These are phyloP conservation scores for Scytalidium lignicola DNA, from an alignment of 2,329 filamentous ascomycete genomes.

Conservation along the genomic window DNA sequence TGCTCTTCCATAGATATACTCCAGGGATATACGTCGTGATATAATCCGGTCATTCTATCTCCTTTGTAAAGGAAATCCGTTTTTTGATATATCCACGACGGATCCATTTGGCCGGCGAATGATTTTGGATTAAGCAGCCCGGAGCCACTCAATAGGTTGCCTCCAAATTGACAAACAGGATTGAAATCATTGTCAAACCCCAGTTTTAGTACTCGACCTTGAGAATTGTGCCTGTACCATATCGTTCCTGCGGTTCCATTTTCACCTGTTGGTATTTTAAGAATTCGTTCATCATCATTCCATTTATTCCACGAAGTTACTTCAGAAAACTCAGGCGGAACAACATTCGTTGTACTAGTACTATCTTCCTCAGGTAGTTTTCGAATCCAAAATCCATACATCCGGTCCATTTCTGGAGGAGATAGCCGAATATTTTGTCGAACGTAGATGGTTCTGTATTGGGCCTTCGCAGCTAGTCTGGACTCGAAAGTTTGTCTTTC, in stretches of 20 bases:
- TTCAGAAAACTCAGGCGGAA: neutral
- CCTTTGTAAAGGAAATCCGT: neutral
- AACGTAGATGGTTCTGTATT: slow-evolving; percentile 2
- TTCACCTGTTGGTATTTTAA: slow-evolving; percentile 6
- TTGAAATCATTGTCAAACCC: slow-evolving; percentile 10
- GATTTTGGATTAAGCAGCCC: neutral
- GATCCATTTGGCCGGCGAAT: neutral
- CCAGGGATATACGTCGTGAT: neutral
- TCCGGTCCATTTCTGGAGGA: neutral
- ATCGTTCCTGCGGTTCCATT: slow-evolving; percentile 8
- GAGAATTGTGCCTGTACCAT: neutral
- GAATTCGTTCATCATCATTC: slow-evolving; percentile 6
- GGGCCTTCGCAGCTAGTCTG: neutral
- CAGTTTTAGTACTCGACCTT: slow-evolving; percentile 4
- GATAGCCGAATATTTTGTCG: slow-evolving; percentile 4
- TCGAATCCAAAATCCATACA: slow-evolving; percentile 8
- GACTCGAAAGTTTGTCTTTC: neutral
- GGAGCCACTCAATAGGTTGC: neutral
- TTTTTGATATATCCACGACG: neutral
- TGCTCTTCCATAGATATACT: slow-evolving; percentile 6
- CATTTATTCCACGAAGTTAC: slow-evolving; percentile 5
- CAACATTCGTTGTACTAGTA: too few relatives aligned
- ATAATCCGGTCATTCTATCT: slow-evolving; percentile 2
- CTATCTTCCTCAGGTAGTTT: slow-evolving; percentile 2
- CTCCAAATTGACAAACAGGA: slow-evolving; percentile 3